Evolutionary conservation across 1,139 yeast species (phyloP), one percentile per base, ranked within the genome.

Genomic region (Sugiyamaella japonica): DNA sequence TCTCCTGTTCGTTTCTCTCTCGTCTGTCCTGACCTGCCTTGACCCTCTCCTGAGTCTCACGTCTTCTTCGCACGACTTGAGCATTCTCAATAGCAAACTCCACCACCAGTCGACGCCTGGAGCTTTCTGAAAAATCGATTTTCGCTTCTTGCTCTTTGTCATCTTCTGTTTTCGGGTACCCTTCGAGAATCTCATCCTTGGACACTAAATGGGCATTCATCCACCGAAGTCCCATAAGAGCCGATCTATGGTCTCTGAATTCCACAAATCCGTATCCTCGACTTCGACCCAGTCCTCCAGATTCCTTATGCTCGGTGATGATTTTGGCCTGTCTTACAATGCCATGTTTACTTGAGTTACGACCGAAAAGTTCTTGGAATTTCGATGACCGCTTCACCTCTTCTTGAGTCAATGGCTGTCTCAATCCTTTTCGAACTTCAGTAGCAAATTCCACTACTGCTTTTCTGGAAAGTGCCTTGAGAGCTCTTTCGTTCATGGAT

Each of bases 11-110:
- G 75, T 64, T 72, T 50, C 72, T 75, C 43, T 66, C 67, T 46
- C 65, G 70, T 61, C 61, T 63, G 23, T 59, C 58, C 16, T 59
- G 52, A 15, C 43, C 50, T 40, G 57, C 61, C 41, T 58, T 57
- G 23, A 61, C 63, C 28, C 65, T 61, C 42, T 47, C 48, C 38
- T 66, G 68, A 15, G 61, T 62, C 40, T 90, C 97, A 61, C 83
- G 81, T 75, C 98, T 84, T 73, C 97, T 85, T 72, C 87, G 89
- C 44, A 93, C 86, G 54, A 93, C 96, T 68, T 87, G 87, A 16
- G 97, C 95, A 70, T 93, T 90, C 70, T 91, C 98, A 66, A 93
- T 80, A 7, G 99, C 98, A 76, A 95, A 93, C 71, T 93, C 99
- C 28, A 84, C 98, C 65, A 93, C 89, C 58, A 93, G 76, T 59